Conservation (phyloP, 306 rosid species). For the Potentilla sterilis region DNA sequence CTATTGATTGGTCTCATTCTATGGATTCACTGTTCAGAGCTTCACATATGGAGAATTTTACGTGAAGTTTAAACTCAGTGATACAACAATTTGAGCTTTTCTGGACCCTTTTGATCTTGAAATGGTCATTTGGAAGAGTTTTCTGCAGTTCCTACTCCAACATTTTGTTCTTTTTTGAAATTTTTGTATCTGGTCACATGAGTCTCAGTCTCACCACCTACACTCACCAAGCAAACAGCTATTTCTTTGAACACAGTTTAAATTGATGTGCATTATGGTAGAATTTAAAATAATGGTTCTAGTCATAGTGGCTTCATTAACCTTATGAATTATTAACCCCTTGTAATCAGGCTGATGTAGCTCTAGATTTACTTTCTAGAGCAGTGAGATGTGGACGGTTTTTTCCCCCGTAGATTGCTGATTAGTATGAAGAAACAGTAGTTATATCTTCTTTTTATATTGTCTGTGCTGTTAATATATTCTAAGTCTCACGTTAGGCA, state of each 20-base stretch:
- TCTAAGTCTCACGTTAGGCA: background rate
- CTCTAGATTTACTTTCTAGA: background rate
- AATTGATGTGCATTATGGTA: background rate
- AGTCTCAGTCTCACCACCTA: background rate
- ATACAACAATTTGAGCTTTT: constrained; percentile 30
- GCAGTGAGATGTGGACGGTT: background rate
- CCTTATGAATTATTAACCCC: background rate
- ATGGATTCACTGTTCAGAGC: constrained; percentile 39
- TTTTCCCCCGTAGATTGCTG: background rate
- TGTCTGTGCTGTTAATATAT: background rate
- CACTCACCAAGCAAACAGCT: background rate
- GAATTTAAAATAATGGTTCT: background rate
- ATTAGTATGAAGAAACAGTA: background rate
- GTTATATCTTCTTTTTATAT: background rate
- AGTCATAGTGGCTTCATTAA: background rate
- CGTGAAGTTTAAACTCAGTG: constrained; percentile 43
- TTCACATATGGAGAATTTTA: constrained; percentile 24
- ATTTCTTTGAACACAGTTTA: background rate
- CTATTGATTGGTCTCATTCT: background rate
- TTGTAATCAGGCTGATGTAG: background rate
- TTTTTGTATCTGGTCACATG: background rate
- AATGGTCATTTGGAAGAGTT: constrained; percentile 37
- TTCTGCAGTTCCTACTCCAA: constrained; percentile 23
- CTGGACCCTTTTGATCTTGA: constrained; percentile 22
- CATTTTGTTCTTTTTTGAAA: constrained; percentile 15